Evolutionary conservation across 805 yeast genomes (phyloP).

Genomic region (Cyberlindnera suaveolens): DNA sequence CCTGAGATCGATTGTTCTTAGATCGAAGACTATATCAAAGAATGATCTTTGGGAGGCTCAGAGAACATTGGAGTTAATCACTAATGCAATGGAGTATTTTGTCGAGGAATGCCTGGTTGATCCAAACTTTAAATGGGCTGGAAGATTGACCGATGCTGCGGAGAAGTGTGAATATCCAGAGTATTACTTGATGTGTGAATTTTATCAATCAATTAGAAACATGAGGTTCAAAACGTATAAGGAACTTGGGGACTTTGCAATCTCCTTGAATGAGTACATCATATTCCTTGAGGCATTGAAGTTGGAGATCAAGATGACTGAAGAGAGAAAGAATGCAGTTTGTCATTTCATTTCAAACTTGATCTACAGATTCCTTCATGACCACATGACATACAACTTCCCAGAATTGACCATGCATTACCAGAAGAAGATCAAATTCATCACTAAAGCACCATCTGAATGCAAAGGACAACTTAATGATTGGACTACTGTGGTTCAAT

Average conservation of each 20-base stretch:
- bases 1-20: constrained; percentile 6
- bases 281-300: background rate
- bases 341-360: background rate
- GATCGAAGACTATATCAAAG: background rate
- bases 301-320: background rate
- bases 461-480: background rate
- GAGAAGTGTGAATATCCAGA: too few relatives aligned
- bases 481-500: background rate
- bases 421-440: background rate
- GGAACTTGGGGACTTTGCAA: background rate
- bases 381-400: background rate
- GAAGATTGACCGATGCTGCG: too few relatives aligned
- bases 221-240: too few relatives aligned
- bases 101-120: background rate
- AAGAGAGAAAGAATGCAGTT: background rate
- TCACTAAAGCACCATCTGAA: background rate
- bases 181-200: too few relatives aligned
- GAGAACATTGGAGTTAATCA: constrained; percentile 1
- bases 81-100: constrained; percentile 1
- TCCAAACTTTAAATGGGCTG: background rate
- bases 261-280: background rate
- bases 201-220: too few relatives aligned
- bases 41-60: background rate
- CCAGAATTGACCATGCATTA: background rate
- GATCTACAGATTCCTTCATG: background rate